Evolutionary conservation across 495 filamentous ascomycete genomes (phyloP).

Genomic region (Xylaria curta): DNA sequence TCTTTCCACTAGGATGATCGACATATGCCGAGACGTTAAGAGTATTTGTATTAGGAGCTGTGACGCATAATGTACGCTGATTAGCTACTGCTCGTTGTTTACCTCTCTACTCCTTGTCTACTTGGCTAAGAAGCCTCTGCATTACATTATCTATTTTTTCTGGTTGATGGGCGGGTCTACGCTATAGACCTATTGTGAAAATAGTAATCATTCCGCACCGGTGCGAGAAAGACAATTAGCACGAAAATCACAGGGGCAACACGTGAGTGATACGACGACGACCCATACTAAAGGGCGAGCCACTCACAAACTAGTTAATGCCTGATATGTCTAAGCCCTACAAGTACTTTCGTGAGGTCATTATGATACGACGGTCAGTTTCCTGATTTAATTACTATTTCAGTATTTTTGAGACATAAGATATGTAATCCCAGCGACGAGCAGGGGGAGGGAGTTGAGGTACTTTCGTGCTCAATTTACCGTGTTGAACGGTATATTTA

Average conservation of each 20-base stretch:
- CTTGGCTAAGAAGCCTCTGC: not conserved
- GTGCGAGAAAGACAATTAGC: not conserved
- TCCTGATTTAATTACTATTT: too few relatives aligned
- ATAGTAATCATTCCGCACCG: not conserved
- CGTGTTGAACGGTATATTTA: constrained; percentile 14
- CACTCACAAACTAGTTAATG: not conserved
- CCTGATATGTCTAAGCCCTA: not conserved
- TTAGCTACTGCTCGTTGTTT: not conserved
- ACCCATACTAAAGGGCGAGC: not conserved
- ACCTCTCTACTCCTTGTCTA: not conserved
- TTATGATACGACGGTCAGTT: too few relatives aligned
- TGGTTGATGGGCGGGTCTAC: not conserved
- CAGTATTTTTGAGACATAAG: not conserved
- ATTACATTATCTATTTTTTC: not conserved
- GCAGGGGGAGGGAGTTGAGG: too few relatives aligned
- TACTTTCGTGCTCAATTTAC: not conserved
- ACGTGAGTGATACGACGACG: not conserved
- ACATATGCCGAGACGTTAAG: not conserved
- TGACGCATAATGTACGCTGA: not conserved
- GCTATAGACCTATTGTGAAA: not conserved
- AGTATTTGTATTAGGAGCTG: not conserved
- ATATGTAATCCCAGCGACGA: not conserved
- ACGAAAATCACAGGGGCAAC: not conserved
- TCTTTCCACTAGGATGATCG: not conserved
- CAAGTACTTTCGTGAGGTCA: not conserved